phyloP scores from a whole-genome alignment of 192 early-diverging fungal species.

The Backusella morwellensis region DNA sequence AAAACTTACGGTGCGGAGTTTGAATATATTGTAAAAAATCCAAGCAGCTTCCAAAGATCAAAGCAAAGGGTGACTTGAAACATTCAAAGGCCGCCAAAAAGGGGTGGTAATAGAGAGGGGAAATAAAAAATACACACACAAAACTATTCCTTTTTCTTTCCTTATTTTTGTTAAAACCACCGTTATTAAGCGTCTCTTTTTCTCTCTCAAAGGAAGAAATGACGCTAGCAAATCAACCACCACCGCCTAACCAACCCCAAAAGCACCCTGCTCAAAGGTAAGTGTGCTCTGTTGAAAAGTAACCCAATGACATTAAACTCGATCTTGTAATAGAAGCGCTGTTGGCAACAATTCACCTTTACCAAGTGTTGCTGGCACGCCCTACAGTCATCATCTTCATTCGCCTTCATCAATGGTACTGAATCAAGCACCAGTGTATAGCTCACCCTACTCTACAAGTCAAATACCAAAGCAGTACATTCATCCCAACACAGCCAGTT shows the following conservation, averaged over 20 bases:
- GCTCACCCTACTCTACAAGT: background rate
- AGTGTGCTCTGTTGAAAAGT: background rate
- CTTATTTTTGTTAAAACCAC: background rate
- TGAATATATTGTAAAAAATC: background rate
- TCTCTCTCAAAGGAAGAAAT: background rate
- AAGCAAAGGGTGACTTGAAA: background rate
- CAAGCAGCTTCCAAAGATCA: background rate
- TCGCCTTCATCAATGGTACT: background rate
- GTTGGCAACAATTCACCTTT: background rate
- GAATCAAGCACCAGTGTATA: background rate
- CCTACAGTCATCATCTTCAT: conserved; percentile 9
- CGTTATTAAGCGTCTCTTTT: background rate
- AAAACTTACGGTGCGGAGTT: background rate
- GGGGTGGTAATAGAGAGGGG: background rate
- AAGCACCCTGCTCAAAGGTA: background rate
- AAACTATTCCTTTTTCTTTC: background rate
- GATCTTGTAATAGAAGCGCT: background rate
- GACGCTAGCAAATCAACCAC: conserved; percentile 7
- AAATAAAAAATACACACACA: conserved; percentile 11
- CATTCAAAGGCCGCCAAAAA: background rate
- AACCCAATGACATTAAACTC: background rate
- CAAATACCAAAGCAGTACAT: background rate
- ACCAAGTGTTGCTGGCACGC: conserved; percentile 2
- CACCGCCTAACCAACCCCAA: background rate
- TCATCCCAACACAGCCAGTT: background rate